Evolutionary conservation across 345 rosid genomes (phyloP).

Genomic region (Ceriops tagal): DNA sequence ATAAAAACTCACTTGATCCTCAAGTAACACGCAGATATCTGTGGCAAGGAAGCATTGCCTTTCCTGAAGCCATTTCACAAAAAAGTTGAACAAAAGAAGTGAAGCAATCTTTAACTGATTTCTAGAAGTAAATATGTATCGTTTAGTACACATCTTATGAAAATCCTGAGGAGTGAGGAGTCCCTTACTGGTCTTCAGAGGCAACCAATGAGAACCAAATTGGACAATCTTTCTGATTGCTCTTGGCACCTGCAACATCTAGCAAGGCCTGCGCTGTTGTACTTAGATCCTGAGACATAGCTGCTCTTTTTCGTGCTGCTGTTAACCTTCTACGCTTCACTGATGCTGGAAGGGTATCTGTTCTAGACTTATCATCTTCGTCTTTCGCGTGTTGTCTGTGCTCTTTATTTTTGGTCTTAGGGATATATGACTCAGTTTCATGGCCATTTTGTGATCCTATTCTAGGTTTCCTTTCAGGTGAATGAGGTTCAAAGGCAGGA

Average conservation of each 20-base stretch:
- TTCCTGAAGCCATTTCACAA: slow-evolving; percentile 54
- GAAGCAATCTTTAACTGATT: slow-evolving; percentile 1
- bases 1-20: slow-evolving; percentile 65
- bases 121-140: neutral
- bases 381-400: slow-evolving; percentile 39
- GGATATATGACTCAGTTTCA: slow-evolving; percentile 27
- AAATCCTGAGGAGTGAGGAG: slow-evolving; percentile 11
- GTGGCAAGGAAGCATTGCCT: slow-evolving; percentile 73
- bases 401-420: slow-evolving; percentile 51
- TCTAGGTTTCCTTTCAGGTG: slow-evolving; percentile 32
- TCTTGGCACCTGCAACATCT: slow-evolving; percentile 45
- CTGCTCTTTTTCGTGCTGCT: slow-evolving; percentile 50
- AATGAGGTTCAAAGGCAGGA: slow-evolving; percentile 36
- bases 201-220: slow-evolving; percentile 95
- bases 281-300: slow-evolving; percentile 45
- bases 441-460: slow-evolving; percentile 29
- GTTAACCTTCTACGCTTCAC: slow-evolving; percentile 58
- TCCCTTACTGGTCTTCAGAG: slow-evolving; percentile 76
- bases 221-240: slow-evolving; percentile 59
- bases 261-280: slow-evolving; percentile 49
- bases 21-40: slow-evolving; percentile 70
- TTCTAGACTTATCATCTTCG: slow-evolving; percentile 43
- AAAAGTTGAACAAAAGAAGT: slow-evolving; percentile 13
- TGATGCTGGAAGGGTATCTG: slow-evolving; percentile 50
- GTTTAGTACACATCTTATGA: neutral